Percentiles rank a stretch among this genome's conserved stretches.
Conservation (phyloP, 2,329 filamentous ascomycete genomes). For the Pochonia chlamydosporia region DNA sequence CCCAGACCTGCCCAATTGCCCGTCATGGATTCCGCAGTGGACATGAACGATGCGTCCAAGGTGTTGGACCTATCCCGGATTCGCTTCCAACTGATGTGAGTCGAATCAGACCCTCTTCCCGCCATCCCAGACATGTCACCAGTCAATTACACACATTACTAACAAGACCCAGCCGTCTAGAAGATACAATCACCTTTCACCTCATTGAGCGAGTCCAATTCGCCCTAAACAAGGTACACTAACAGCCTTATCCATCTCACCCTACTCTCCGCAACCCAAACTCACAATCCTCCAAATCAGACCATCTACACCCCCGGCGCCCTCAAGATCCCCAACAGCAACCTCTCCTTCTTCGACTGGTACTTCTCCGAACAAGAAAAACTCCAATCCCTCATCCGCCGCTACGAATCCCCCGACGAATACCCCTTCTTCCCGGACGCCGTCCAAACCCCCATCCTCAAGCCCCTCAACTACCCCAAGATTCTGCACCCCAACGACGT, state of each 20-base stretch:
- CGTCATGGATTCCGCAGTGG: constrained; percentile 83
- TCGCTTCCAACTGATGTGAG: constrained; percentile 87
- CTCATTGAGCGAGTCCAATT: constrained; percentile 98
- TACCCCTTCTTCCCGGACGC: constrained; percentile 91
- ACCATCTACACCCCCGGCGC: constrained; percentile 80
- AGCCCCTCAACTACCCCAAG: constrained; percentile 78
- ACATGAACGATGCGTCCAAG: constrained; percentile 77
- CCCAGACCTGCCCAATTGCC: neutral
- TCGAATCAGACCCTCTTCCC: neutral
- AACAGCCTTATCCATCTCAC: constrained; percentile 1
- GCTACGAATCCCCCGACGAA: constrained; percentile 94
- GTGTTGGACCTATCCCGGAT: constrained; percentile 88
- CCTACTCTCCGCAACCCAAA: neutral
- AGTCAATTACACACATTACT: neutral
- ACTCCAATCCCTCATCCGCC: constrained; percentile 85
- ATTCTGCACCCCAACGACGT: constrained; percentile 86
- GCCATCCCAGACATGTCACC: neutral
- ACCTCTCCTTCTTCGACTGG: constrained; percentile 88
- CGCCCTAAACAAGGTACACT: constrained; percentile 62
- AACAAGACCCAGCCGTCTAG: constrained; percentile 63
- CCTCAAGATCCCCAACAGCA: constrained; percentile 67
- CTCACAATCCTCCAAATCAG: constrained; percentile 18
- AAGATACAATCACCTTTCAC: constrained; percentile 97
- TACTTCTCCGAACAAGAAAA: constrained; percentile 85
- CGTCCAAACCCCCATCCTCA: constrained; percentile 75